Conservation (phyloP, 805 yeast species). For the Pichia californica region DNA sequence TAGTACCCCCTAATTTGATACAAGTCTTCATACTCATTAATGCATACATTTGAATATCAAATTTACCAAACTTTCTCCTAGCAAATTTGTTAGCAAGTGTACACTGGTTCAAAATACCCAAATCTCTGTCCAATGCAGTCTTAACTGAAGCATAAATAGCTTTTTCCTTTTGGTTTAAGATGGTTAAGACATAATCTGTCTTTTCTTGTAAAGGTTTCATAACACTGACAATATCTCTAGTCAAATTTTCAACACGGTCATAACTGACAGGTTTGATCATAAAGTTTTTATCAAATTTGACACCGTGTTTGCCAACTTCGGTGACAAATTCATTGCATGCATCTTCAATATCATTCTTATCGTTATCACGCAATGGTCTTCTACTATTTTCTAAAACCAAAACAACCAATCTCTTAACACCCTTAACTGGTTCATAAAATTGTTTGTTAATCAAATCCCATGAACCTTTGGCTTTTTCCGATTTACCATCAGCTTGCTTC, state of each 20-base stretch:
- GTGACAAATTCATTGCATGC: conserved; percentile 15
- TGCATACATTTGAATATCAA: conserved; percentile 26
- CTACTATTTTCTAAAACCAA: conserved; percentile 14
- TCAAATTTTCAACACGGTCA: conserved; percentile 11
- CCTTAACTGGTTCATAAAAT: conserved; percentile 16
- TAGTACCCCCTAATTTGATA: conserved; percentile 27
- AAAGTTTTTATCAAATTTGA: conserved; percentile 12
- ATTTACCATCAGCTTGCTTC: conserved; percentile 19
- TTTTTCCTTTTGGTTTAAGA: conserved; percentile 20
- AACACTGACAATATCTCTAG: conserved; percentile 11
- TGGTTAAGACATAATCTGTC: conserved; percentile 20
- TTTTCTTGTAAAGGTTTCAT: conserved; percentile 15
- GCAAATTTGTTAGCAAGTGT: conserved; percentile 24
- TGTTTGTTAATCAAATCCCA: conserved; percentile 19
- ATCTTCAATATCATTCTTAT: conserved; percentile 11
- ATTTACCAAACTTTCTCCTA: conserved; percentile 18
- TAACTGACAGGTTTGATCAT: conserved; percentile 8
- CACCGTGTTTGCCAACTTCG: conserved; percentile 18
- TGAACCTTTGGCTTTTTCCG: conserved; percentile 20
- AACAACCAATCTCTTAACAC: conserved; percentile 13
- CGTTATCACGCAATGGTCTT: conserved; percentile 14
- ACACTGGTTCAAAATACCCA: conserved; percentile 27
- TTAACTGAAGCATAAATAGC: conserved; percentile 24
- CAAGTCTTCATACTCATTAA: conserved; percentile 29
- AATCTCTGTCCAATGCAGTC: conserved; percentile 21